A percentile compares a stretch with the other conserved stretches of the same genome.
Conservation (phyloP, 2,329 filamentous ascomycete species). For the Metarhizium brunneum region DNA sequence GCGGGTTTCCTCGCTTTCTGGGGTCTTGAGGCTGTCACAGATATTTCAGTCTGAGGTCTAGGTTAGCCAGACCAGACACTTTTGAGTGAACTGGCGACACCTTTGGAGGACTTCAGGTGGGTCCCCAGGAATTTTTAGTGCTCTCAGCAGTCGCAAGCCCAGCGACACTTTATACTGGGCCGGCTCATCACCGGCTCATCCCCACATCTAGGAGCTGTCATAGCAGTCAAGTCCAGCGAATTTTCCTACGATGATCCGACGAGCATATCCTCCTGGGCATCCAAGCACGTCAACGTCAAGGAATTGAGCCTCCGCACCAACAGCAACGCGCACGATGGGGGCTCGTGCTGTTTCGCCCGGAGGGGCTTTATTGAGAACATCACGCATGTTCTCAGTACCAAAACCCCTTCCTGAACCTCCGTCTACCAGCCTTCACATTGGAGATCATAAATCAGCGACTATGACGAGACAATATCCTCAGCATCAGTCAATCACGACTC, state of each 20-base stretch:
- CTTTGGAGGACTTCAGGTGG: neutral
- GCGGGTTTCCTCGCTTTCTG: neutral
- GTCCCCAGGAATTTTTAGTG: neutral
- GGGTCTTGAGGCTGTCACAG: constrained; percentile 5
- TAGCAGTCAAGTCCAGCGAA: constrained; percentile 13
- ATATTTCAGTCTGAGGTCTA: constrained; percentile 4
- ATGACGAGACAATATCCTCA: constrained; percentile 70
- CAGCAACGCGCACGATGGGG: constrained; percentile 21
- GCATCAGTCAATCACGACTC: constrained; percentile 72
- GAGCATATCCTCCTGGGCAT: constrained; percentile 4
- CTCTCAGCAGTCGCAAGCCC: constrained; percentile 1
- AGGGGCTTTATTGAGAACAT: constrained; percentile 67
- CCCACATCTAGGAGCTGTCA: constrained; percentile 5
- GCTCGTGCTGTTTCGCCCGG: constrained; percentile 44
- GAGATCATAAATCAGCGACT: constrained; percentile 26
- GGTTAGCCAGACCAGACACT: neutral
- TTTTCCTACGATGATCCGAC: constrained; percentile 14
- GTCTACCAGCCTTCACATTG: constrained; percentile 29
- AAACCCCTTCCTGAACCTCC: constrained; percentile 59
- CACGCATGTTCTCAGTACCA: constrained; percentile 83
- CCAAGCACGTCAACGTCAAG: constrained; percentile 8
- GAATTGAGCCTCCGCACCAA: constrained; percentile 20
- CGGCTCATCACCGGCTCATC: constrained; percentile 24
- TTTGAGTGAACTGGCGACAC: too few species aligned
- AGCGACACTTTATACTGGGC: neutral